Evolutionary conservation across 2,329 filamentous ascomycete genomes (phyloP), one percentile per base, ranked within the genome.

Genomic region (Aspergillus hiratsukae): DNA sequence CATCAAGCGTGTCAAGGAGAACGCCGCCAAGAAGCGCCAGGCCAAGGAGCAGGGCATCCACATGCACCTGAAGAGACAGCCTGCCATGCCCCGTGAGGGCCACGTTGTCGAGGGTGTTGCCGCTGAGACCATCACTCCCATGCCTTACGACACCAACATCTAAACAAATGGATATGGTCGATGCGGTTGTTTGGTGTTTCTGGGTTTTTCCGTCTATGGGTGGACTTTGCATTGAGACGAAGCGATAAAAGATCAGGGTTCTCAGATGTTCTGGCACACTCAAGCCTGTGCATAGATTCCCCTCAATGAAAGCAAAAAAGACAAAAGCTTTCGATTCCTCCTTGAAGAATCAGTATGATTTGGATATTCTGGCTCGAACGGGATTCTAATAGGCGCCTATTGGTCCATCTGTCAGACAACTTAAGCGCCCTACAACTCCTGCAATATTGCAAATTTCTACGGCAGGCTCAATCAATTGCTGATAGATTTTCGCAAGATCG

Each of bases 71-170:
- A 99, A 99, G 91, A 87, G 94, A 79, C 87, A 88, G 77, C 87
- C 94, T 66, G 81, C 79, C 69, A 83, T 83, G 76, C 94, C 94
- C 78, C 86, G 94, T 69, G 87, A 88, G 66, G 87, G 89, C 66
- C 84, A 86, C 77, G 91, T 87, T 64, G 85, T 97, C 76, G 88
- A 85, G 81, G 88, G 91, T 76, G 90, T 90, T 83, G 83, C 86
- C 76, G 91, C 92, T 64, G 91, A 97, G 87, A 97, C 89, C 70
- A 86, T 97, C 73, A 86, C 87, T 63, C 91, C 93, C 70, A 85
- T 97, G 71, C 81, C 94, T 74, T 99, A 97, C 87, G 94, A 97
- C 86, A 99, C 94, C 72, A 93, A 90, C 76, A 97, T 99, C 80
- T 99, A 94, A 86, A 74, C 66, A 69, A 66, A 68, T 65, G 61